Conservation (phyloP, 441 rosid species). For the California macrophylla region DNA sequence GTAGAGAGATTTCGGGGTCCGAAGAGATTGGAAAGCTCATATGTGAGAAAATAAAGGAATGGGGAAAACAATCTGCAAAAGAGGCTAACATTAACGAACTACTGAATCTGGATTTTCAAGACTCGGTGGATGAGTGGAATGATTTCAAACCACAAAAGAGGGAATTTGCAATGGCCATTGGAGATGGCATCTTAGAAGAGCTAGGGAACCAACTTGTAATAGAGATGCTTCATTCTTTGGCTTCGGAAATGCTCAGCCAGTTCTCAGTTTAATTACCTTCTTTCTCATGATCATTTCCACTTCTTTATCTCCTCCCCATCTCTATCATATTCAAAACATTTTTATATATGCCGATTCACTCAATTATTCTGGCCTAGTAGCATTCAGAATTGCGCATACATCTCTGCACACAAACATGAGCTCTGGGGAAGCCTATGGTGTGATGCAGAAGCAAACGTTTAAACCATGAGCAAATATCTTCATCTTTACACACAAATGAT, state of each 20-base stretch:
- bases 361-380: too few species aligned
- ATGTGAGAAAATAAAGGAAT: constrained; percentile 21
- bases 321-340: too few species aligned
- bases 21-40: constrained; percentile 15
- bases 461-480: neutral
- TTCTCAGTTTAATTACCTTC: neutral
- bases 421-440: too few species aligned
- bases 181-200: constrained; percentile 34
- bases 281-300: neutral
- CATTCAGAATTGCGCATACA: too few species aligned
- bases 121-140: constrained; percentile 33
- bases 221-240: constrained; percentile 20
- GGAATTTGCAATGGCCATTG: constrained; percentile 26
- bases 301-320: too few species aligned
- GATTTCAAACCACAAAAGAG: constrained; percentile 17
- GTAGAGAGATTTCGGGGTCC: neutral
- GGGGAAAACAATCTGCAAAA: constrained; percentile 21
- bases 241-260: neutral
- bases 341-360: too few species aligned
- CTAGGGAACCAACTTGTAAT: constrained; percentile 25
- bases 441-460: neutral
- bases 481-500: too few species aligned
- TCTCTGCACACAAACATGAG: too few species aligned
- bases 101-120: constrained; percentile 21
- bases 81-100: constrained; percentile 19